Percentiles rank a stretch among this genome's conserved stretches.
Evolutionary conservation across 805 yeast genomes (phyloP).

Genomic region (Spathaspora girioi): DNA sequence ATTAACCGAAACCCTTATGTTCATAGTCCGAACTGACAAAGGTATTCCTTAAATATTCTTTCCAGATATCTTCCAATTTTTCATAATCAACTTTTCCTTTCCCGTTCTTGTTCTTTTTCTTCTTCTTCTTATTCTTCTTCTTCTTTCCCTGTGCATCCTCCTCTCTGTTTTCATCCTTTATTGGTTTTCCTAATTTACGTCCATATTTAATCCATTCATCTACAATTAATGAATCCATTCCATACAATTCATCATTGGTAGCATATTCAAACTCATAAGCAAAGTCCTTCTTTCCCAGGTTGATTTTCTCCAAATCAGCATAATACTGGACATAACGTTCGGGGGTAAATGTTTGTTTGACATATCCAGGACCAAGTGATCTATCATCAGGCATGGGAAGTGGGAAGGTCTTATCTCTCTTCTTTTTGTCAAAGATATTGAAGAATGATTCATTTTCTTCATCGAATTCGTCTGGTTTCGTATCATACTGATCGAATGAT

Average conservation of each 20-base stretch:
- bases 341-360: constrained; percentile 70
- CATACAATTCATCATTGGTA: constrained; percentile 58
- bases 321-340: constrained; percentile 69
- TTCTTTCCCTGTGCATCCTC: constrained; percentile 1
- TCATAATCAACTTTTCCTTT: constrained; percentile 7
- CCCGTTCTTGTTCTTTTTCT: constrained; percentile 9
- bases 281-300: constrained; percentile 44
- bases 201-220: constrained; percentile 61
- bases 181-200: constrained; percentile 46
- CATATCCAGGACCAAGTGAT: constrained; percentile 74
- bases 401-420: constrained; percentile 60
- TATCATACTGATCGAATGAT: constrained; percentile 25
- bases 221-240: constrained; percentile 54
- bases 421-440: constrained; percentile 4
- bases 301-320: constrained; percentile 54
- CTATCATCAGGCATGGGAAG: constrained; percentile 50
- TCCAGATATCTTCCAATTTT: constrained; percentile 50
- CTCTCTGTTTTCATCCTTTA: constrained; percentile 13
- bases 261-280: constrained; percentile 63
- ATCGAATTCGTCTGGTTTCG: constrained; percentile 12
- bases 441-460: constrained; percentile 8
- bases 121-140: constrained; percentile 6
- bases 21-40: constrained; percentile 67
- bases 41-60: constrained; percentile 50
- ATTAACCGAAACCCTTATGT: constrained; percentile 40